A percentile compares a stretch with the other conserved stretches of the same genome.
phyloP scores from a whole-genome alignment of 1,139 yeast genomes.

The Geotrichum europaeum region DNA sequence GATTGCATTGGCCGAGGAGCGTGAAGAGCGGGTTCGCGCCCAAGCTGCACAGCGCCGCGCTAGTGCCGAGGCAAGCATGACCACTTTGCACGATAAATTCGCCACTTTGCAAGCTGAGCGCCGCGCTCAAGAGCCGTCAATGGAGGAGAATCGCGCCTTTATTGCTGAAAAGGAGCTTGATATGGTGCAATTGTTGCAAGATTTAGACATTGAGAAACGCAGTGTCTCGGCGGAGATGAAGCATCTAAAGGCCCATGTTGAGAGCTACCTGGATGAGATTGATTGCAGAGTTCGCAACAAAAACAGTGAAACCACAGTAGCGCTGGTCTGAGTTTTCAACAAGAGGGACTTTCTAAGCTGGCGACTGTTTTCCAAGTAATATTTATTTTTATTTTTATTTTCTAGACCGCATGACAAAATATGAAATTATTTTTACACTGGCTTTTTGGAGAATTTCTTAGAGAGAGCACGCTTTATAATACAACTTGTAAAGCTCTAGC shows the following conservation, averaged over 20 bases:
- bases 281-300: constrained; percentile 20
- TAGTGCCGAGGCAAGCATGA: constrained; percentile 43
- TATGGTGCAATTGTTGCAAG: background rate
- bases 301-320: no score
- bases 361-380: no score
- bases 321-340: no score
- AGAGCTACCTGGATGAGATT: constrained; percentile 46
- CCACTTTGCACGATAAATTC: constrained; percentile 44
- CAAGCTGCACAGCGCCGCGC: constrained; percentile 46
- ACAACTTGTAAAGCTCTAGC: no score
- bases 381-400: no score
- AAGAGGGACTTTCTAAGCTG: no score
- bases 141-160: constrained; percentile 44
- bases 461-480: no score
- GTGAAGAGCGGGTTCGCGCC: constrained; percentile 44
- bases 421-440: no score
- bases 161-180: constrained; percentile 44
- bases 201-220: background rate
- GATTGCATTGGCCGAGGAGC: constrained; percentile 48
- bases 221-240: background rate
- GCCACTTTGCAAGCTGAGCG: constrained; percentile 47
- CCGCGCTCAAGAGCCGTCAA: constrained; percentile 47
- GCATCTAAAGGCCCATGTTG: constrained; percentile 45
- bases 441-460: no score
- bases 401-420: no score